Percentiles rank a stretch among this genome's conserved stretches.
Evolutionary conservation across 208 protist genomes (phyloP).

Genomic region (Acanthamoeba sp.): DNA sequence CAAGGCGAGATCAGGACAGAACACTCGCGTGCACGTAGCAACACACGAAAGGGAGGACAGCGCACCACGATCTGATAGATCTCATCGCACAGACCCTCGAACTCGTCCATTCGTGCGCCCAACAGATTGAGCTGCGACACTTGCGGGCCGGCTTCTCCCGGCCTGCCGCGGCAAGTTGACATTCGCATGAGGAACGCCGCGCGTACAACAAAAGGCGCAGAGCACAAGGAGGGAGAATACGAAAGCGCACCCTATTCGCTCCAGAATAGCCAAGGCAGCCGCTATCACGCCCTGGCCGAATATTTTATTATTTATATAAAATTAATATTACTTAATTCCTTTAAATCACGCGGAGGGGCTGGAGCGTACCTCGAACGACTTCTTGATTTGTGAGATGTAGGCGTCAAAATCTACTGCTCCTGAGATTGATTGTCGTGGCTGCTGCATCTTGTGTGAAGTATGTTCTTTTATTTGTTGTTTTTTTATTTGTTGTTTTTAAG

Average conservation of each 20-base stretch:
- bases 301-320: not conserved
- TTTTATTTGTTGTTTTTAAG: not conserved
- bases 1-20: too few species aligned
- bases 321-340: too few species aligned
- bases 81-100: not conserved
- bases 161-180: not conserved
- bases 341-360: not conserved
- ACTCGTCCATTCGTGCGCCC: constrained; percentile 21
- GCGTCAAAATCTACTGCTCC: constrained; percentile 1
- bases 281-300: not conserved
- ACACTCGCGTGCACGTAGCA: not conserved
- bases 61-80: not conserved
- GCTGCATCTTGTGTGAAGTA: not conserved
- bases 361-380: not conserved
- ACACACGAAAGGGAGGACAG: not conserved
- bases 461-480: not conserved
- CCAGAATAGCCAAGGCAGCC: not conserved
- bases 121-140: not conserved
- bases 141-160: not conserved
- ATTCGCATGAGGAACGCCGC: not conserved
- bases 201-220: not conserved
- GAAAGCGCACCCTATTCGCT: not conserved
- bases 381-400: not conserved
- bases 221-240: not conserved
- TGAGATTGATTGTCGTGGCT: not conserved